Conservation (phyloP, 305 asterid species). For the Fraxinus xanthoxyloides region DNA sequence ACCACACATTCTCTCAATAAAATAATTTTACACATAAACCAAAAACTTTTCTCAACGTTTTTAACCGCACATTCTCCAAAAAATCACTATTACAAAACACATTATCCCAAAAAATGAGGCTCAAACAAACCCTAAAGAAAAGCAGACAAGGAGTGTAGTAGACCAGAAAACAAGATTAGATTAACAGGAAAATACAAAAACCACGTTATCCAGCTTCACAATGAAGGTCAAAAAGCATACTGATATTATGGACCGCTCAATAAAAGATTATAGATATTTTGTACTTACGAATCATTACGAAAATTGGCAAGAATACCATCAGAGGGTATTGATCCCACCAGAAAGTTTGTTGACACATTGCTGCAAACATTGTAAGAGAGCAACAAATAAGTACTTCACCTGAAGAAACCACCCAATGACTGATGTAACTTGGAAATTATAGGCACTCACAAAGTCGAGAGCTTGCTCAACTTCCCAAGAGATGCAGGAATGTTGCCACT, state of each 20-base stretch:
- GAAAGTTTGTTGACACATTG: constrained; percentile 88
- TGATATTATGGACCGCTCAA: not conserved
- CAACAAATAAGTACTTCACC: constrained; percentile 21
- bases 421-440: constrained; percentile 11
- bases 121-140: not conserved
- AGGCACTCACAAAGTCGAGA: constrained; percentile 69
- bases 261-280: not conserved
- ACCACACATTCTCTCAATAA: not conserved
- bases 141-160: not conserved
- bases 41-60: not conserved
- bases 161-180: not conserved
- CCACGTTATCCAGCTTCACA: not conserved
- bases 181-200: not conserved
- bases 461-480: constrained; percentile 82
- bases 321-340: constrained; percentile 82
- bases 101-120: not conserved
- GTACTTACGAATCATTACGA: constrained; percentile 73
- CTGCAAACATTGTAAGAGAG: constrained; percentile 50
- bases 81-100: not conserved
- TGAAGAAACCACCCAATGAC: constrained; percentile 11
- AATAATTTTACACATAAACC: not conserved
- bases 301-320: constrained; percentile 82
- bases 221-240: constrained; percentile 11
- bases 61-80: not conserved
- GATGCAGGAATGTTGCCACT: constrained; percentile 90